Evolutionary conservation across 2,329 filamentous ascomycete species (phyloP).

Genomic region (Trematosphaeria pertusa): DNA sequence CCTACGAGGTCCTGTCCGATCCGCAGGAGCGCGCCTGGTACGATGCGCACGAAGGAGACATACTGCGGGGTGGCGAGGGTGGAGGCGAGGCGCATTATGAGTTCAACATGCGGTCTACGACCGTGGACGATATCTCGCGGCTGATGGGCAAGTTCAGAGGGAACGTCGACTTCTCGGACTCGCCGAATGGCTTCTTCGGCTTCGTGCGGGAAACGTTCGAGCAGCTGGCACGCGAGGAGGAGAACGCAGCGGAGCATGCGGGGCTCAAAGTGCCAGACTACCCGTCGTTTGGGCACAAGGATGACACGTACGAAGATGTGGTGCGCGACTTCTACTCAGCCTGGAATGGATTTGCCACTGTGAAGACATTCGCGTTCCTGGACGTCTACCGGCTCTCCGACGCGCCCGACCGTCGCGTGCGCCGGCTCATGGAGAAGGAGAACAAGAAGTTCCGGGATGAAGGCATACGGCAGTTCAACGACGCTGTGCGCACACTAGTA

Average conservation of each 20-base stretch:
- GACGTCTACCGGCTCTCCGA: slow-evolving; percentile 84
- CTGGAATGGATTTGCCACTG: slow-evolving; percentile 84
- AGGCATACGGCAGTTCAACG: slow-evolving; percentile 86
- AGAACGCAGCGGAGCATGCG: slow-evolving; percentile 74
- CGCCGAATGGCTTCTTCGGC: slow-evolving; percentile 83
- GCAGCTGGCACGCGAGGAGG: slow-evolving; percentile 80
- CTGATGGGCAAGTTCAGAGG: slow-evolving; percentile 83
- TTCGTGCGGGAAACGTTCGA: slow-evolving; percentile 79
- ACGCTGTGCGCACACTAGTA: slow-evolving; percentile 85
- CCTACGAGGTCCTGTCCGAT: slow-evolving; percentile 95
- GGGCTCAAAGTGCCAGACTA: slow-evolving; percentile 69
- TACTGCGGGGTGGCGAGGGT: slow-evolving; percentile 72
- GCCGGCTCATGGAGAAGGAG: slow-evolving; percentile 92
- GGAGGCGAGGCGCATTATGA: slow-evolving; percentile 61
- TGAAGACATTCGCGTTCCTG: slow-evolving; percentile 87
- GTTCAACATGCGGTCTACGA: slow-evolving; percentile 76
- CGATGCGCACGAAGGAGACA: slow-evolving; percentile 88
- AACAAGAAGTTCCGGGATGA: slow-evolving; percentile 86
- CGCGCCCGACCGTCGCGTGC: slow-evolving; percentile 82
- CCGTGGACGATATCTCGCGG: slow-evolving; percentile 77
- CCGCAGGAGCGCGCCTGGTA: slow-evolving; percentile 97
- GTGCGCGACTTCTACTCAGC: slow-evolving; percentile 81
- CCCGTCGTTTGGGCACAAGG: slow-evolving; percentile 81
- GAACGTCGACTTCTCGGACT: slow-evolving; percentile 79
- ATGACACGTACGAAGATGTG: slow-evolving; percentile 75